These are phyloP conservation scores for Tylopilus sp. DNA, from an alignment of 768 basidiomycete genomes.

Conservation along the genomic window DNA sequence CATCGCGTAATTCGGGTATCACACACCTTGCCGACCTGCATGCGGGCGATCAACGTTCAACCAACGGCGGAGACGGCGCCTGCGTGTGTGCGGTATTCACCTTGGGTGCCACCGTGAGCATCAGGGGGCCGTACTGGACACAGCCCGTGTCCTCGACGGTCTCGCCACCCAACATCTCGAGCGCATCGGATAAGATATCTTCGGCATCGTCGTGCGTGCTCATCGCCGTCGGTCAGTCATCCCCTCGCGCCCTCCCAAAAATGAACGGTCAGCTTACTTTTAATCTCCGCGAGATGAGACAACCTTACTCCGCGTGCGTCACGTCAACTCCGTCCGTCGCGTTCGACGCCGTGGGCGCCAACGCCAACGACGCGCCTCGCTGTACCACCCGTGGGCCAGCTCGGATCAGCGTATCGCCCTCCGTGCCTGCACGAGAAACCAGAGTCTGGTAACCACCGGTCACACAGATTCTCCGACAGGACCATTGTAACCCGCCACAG, in stretches of 20 bases:
- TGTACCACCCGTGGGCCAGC: too few species aligned
- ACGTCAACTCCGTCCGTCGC: conserved; percentile 1
- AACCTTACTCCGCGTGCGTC: conserved; percentile 10
- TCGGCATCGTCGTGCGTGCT: conserved; percentile 24
- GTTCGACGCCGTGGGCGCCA: neutral
- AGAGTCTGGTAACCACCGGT: neutral
- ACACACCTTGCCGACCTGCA: conserved; percentile 59
- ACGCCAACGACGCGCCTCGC: neutral
- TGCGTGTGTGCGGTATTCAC: conserved; percentile 16
- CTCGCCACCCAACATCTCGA: conserved; percentile 48
- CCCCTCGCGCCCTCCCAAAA: too few species aligned
- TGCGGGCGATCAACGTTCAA: neutral
- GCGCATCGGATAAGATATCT: conserved; percentile 52
- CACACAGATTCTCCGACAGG: neutral
- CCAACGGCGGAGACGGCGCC: too few species aligned
- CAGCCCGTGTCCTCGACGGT: conserved; percentile 39
- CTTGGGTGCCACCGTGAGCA: conserved; percentile 56
- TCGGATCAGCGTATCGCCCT: neutral
- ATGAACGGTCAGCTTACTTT: conserved; percentile 1
- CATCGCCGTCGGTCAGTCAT: too few species aligned
- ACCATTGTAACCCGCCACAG: neutral
- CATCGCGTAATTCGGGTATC: conserved; percentile 7
- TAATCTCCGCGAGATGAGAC: conserved; percentile 23
- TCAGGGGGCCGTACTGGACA: conserved; percentile 53
- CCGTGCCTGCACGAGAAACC: neutral